Percentiles rank a stretch among this genome's conserved stretches.
Conservation (phyloP, 805 yeast species). For the Yarrowia sp. region DNA sequence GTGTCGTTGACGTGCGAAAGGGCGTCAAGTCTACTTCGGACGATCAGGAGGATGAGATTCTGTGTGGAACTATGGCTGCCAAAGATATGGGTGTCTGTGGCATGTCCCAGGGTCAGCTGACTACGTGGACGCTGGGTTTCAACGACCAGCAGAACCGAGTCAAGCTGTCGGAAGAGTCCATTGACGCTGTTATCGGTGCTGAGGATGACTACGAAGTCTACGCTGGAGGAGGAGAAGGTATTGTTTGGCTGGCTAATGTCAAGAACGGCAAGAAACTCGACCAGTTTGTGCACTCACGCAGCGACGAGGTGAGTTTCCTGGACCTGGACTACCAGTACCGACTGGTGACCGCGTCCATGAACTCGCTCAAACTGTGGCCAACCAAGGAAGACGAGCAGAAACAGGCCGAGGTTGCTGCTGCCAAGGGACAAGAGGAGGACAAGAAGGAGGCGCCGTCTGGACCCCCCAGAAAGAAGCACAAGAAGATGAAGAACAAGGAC, state of each 20-base stretch:
- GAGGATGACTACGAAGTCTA: slow-evolving; percentile 44
- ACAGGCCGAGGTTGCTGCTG: slow-evolving; percentile 39
- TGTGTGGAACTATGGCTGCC: slow-evolving; percentile 70
- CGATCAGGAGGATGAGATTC: slow-evolving; percentile 92
- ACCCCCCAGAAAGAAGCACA: slow-evolving; percentile 38
- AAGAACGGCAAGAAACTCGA: slow-evolving; percentile 69
- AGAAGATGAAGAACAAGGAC: slow-evolving; percentile 39
- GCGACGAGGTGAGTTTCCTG: slow-evolving; percentile 70
- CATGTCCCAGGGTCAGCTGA: slow-evolving; percentile 88
- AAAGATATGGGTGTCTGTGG: slow-evolving; percentile 77
- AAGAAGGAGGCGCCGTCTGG: slow-evolving; percentile 7
- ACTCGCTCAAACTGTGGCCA: slow-evolving; percentile 76
- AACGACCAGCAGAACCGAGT: slow-evolving; percentile 81
- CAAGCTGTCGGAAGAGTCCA: slow-evolving; percentile 56
- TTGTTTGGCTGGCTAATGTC: slow-evolving; percentile 69
- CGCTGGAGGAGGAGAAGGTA: slow-evolving; percentile 51
- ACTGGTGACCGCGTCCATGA: slow-evolving; percentile 84
- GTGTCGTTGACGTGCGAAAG: slow-evolving; percentile 79
- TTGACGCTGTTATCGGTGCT: slow-evolving; percentile 44
- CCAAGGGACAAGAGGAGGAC: slow-evolving; percentile 5
- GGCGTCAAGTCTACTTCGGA: slow-evolving; percentile 73
- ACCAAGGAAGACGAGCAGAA: slow-evolving; percentile 39
- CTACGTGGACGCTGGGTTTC: slow-evolving; percentile 73
- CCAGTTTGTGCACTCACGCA: slow-evolving; percentile 47
- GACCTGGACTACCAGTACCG: slow-evolving; percentile 85